phyloP scores from a whole-genome alignment of 345 rosid species.

The Heritiera littoralis region DNA sequence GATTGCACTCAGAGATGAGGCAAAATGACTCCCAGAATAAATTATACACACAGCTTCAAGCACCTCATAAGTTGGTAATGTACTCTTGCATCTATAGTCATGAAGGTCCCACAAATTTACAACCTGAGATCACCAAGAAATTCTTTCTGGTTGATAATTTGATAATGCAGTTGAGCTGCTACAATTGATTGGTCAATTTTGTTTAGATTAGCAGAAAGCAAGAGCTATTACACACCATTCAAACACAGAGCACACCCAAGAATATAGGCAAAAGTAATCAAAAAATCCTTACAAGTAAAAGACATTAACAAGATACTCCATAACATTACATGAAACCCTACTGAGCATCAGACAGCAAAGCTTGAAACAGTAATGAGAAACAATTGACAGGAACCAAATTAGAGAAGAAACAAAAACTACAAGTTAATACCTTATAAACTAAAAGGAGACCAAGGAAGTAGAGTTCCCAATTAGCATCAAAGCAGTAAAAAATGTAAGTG shows the following conservation, averaged over 20 bases:
- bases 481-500: background rate
- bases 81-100: slow-evolving; percentile 68
- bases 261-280: background rate
- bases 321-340: background rate
- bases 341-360: background rate
- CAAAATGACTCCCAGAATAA: slow-evolving; percentile 51
- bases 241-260: background rate
- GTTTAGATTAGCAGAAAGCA: background rate
- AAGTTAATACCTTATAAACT: background rate
- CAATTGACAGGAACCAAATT: background rate
- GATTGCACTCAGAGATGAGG: slow-evolving; percentile 46
- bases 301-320: background rate
- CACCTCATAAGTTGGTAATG: slow-evolving; percentile 78
- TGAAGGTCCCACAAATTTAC: slow-evolving; percentile 92
- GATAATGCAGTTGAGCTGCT: background rate
- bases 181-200: background rate
- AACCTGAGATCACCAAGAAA: slow-evolving; percentile 53
- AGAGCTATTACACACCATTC: background rate
- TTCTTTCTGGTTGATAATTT: slow-evolving; percentile 15
- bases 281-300: background rate
- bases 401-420: background rate
- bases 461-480: background rate
- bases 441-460: background rate
- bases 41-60: slow-evolving; percentile 74
- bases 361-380: background rate